phyloP scores from a whole-genome alignment of 768 basidiomycete species.

The Paxillus ammoniavirescens region DNA sequence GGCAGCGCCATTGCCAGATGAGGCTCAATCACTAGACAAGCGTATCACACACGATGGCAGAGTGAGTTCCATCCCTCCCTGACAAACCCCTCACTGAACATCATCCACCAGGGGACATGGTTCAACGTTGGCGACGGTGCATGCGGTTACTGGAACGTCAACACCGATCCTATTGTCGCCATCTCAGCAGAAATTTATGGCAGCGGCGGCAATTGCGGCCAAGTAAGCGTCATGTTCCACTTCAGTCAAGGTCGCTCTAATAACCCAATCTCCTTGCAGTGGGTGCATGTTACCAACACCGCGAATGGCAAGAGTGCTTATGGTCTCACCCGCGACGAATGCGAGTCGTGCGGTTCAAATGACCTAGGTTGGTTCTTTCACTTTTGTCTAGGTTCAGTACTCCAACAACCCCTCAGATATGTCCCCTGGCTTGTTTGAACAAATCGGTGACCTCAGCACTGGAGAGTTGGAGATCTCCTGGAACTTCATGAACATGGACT shows the following conservation, averaged over 20 bases:
- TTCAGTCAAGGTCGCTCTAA: conserved; percentile 7
- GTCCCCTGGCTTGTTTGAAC: conserved; percentile 59
- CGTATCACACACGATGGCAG: conserved; percentile 53
- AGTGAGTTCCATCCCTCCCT: conserved; percentile 37
- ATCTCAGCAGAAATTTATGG: conserved; percentile 55
- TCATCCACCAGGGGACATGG: conserved; percentile 58
- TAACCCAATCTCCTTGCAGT: conserved; percentile 36
- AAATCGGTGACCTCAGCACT: conserved; percentile 43
- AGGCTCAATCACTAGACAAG: conserved; percentile 43
- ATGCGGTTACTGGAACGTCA: conserved; percentile 53
- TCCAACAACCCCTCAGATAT: conserved; percentile 47
- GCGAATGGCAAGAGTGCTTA: conserved; percentile 48
- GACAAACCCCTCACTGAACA: conserved; percentile 2
- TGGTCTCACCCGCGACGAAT: conserved; percentile 56
- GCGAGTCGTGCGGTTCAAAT: conserved; percentile 47
- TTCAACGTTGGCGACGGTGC: conserved; percentile 60
- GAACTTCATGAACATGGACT: conserved; percentile 54
- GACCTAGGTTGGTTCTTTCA: conserved; percentile 52
- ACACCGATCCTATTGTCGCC: conserved; percentile 59
- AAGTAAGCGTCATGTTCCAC: conserved; percentile 39
- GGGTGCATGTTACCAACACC: conserved; percentile 59
- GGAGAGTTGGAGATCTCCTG: conserved; percentile 58
- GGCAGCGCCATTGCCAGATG: conserved; percentile 36
- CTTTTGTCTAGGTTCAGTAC: background rate
- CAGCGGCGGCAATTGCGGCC: conserved; percentile 54